A percentile compares a stretch with the other conserved stretches of the same genome.
Evolutionary conservation across 2,329 filamentous ascomycete genomes (phyloP).

Genomic region (Rutstroemia sydowiana): DNA sequence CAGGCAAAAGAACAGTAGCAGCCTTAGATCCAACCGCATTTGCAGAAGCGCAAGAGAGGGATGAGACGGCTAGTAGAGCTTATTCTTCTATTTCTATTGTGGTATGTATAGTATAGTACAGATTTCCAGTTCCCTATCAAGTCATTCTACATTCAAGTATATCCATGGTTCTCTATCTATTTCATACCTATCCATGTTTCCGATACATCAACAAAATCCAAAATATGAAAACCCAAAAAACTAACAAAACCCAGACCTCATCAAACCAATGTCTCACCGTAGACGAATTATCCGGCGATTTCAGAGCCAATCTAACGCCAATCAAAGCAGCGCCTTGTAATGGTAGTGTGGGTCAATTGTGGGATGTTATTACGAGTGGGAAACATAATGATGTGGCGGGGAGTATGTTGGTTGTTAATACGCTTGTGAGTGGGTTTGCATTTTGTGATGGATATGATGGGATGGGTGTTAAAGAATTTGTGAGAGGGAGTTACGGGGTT

Average conservation of each 20-base stretch:
- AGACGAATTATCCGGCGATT: slow-evolving; percentile 39
- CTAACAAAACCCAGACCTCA: slow-evolving; percentile 17
- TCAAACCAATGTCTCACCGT: slow-evolving; percentile 37
- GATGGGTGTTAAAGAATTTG: not conserved
- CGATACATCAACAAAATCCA: too few species aligned
- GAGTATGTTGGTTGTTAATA: slow-evolving; percentile 46
- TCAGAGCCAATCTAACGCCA: slow-evolving; percentile 39
- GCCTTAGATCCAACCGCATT: slow-evolving; percentile 23
- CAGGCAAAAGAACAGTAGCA: not conserved
- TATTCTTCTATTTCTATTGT: slow-evolving; percentile 35
- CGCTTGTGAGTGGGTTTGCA: slow-evolving; percentile 31
- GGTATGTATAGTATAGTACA: slow-evolving; percentile 22
- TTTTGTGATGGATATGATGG: not conserved
- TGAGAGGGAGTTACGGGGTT: not conserved
- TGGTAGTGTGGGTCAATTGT: not conserved
- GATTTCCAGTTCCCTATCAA: not conserved
- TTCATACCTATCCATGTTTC: too few species aligned
- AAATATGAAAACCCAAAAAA: too few species aligned
- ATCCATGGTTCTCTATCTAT: not conserved
- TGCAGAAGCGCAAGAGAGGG: slow-evolving; percentile 37
- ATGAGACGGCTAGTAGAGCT: slow-evolving; percentile 35
- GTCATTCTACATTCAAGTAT: not conserved
- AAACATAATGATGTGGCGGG: slow-evolving; percentile 39
- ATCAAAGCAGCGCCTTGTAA: slow-evolving; percentile 24
- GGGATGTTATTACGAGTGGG: not conserved